These are phyloP conservation scores for Pluteus cervinus DNA, from an alignment of 768 basidiomycete species.

Conservation along the genomic window DNA sequence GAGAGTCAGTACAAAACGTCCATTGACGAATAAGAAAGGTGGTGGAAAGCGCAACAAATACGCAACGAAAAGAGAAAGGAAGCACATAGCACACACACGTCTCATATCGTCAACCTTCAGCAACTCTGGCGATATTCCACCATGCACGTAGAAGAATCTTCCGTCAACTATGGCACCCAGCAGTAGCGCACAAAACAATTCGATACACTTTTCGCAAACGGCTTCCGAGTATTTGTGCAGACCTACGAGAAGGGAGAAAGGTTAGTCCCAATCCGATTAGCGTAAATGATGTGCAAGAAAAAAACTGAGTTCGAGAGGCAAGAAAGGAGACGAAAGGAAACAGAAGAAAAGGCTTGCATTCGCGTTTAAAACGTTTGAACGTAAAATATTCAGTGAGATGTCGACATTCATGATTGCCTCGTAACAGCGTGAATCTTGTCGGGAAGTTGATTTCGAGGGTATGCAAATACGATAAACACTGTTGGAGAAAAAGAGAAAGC, in stretches of 20 bases:
- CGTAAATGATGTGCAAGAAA: not conserved
- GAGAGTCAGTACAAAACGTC: not conserved
- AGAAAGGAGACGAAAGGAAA: conserved; percentile 2
- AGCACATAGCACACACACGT: conserved; percentile 34
- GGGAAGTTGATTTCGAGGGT: conserved; percentile 90
- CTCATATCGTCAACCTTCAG: conserved; percentile 71
- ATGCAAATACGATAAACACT: conserved; percentile 91
- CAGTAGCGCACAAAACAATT: conserved; percentile 86
- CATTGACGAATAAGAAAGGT: not conserved
- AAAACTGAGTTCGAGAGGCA: conserved; percentile 4
- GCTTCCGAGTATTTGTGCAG: conserved; percentile 82
- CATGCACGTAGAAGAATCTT: conserved; percentile 96
- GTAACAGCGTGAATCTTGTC: conserved; percentile 70
- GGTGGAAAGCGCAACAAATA: not conserved
- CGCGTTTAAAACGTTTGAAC: conserved; percentile 94
- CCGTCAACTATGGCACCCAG: conserved; percentile 88
- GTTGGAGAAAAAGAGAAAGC: too few species aligned
- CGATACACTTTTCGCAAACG: conserved; percentile 90
- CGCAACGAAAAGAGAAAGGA: not conserved
- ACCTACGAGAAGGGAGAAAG: conserved; percentile 37
- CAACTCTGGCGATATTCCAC: conserved; percentile 87
- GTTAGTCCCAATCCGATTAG: too few species aligned
- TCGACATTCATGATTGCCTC: conserved; percentile 96
- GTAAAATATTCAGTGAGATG: conserved; percentile 97
- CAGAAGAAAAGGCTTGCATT: conserved; percentile 52